These are phyloP conservation scores for Trematosphaeria pertusa DNA, from an alignment of 2,329 filamentous ascomycete genomes.

Conservation along the genomic window DNA sequence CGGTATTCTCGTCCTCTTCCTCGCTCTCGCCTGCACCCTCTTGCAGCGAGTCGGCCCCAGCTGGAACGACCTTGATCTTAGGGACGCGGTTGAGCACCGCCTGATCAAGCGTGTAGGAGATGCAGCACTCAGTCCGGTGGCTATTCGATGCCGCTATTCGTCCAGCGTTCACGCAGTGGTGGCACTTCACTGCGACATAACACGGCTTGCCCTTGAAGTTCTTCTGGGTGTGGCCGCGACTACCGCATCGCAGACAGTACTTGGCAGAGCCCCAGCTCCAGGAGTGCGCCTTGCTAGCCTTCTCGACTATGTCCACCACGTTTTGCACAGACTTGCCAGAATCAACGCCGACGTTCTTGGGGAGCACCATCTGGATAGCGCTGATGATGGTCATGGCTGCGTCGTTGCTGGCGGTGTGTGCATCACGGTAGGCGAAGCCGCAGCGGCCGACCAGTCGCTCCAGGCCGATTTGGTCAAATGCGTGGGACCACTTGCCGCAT, in stretches of 20 bases:
- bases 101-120: not conserved
- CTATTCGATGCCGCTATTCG: no score
- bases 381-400: constrained; percentile 30
- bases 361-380: constrained; percentile 25
- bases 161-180: not conserved
- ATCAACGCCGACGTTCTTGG: not conserved
- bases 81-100: no score
- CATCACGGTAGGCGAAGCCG: constrained; percentile 22
- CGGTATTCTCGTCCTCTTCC: no score
- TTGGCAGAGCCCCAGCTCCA: constrained; percentile 11
- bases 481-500: constrained; percentile 7
- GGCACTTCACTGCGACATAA: not conserved
- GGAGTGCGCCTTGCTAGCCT: constrained; percentile 1
- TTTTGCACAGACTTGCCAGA: constrained; percentile 8
- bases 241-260: constrained; percentile 21
- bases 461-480: constrained; percentile 20
- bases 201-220: constrained; percentile 2
- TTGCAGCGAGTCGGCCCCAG: no score
- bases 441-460: constrained; percentile 9
- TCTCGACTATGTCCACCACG: constrained; percentile 12
- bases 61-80: no score
- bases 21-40: no score
- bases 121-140: not conserved
- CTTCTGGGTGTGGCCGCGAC: constrained; percentile 15
- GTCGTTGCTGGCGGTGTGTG: constrained; percentile 33